phyloP scores from a whole-genome alignment of 768 basidiomycete genomes.

The Filobasidium floriforme region DNA sequence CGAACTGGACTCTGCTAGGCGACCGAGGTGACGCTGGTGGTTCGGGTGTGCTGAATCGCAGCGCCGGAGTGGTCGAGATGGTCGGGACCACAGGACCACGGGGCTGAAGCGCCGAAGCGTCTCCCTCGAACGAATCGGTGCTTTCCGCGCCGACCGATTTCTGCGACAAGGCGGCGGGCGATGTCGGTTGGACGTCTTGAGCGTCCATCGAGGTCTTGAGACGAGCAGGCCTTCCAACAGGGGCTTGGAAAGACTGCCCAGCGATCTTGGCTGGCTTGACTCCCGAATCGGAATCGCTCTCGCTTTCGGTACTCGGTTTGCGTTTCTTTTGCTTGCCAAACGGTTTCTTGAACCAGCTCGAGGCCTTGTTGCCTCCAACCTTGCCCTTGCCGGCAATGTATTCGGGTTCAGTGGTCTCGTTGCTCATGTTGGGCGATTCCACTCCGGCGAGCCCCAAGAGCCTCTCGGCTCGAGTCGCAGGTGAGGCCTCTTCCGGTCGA shows the following conservation, averaged over 20 bases:
- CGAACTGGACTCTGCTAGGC: constrained; percentile 30
- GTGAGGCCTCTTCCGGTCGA: not conserved
- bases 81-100: not conserved
- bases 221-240: constrained; percentile 5
- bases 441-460: constrained; percentile 18
- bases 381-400: constrained; percentile 10
- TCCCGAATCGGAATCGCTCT: constrained; percentile 11
- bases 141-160: not conserved
- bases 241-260: constrained; percentile 22
- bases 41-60: not conserved
- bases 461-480: constrained; percentile 7
- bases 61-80: constrained; percentile 1
- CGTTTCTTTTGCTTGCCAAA: constrained; percentile 36
- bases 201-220: not conserved
- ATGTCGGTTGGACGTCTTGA: not conserved
- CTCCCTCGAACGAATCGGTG: constrained; percentile 8
- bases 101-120: constrained; percentile 2
- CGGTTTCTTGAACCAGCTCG: constrained; percentile 41
- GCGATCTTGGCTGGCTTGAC: no score
- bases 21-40: constrained; percentile 9
- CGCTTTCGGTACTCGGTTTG: constrained; percentile 21
- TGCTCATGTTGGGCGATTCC: constrained; percentile 8
- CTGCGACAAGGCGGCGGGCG: constrained; percentile 7
- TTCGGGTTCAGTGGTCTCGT: constrained; percentile 13
- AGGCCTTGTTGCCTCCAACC: constrained; percentile 25